These are phyloP conservation scores for Amphicarpaea edgeworthii DNA, from an alignment of 306 rosid genomes.

Conservation along the genomic window DNA sequence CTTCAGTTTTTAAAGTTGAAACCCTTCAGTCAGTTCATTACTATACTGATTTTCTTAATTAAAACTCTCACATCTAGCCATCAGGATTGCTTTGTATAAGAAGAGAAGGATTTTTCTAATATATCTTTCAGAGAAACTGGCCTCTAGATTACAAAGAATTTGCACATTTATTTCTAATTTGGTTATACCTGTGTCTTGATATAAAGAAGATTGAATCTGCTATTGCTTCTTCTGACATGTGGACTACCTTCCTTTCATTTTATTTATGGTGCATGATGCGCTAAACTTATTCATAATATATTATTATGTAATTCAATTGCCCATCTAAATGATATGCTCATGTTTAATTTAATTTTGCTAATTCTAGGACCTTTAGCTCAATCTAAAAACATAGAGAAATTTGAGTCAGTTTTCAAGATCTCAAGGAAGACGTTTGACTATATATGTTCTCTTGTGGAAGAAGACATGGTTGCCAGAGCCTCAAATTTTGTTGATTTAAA, in stretches of 20 bases:
- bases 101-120: slow-evolving; percentile 10
- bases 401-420: slow-evolving; percentile 80
- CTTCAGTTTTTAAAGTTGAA: slow-evolving; percentile 1
- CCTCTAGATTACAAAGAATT: background rate
- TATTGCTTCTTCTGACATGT: slow-evolving; percentile 31
- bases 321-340: slow-evolving; percentile 13
- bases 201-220: slow-evolving; percentile 13
- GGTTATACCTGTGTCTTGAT: slow-evolving; percentile 3
- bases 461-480: slow-evolving; percentile 68
- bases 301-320: slow-evolving; percentile 29
- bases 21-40: slow-evolving; percentile 12
- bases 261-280: background rate
- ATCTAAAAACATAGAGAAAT: slow-evolving; percentile 58
- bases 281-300: background rate
- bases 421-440: slow-evolving; percentile 86
- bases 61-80: slow-evolving; percentile 9
- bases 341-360: slow-evolving; percentile 38
- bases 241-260: slow-evolving; percentile 7
- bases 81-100: background rate
- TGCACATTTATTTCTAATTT: slow-evolving; percentile 16
- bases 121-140: slow-evolving; percentile 3
- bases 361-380: slow-evolving; percentile 74
- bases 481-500: slow-evolving; percentile 54
- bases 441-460: slow-evolving; percentile 83
- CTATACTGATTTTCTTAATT: slow-evolving; percentile 22